A percentile compares a stretch with the other conserved stretches of the same genome.
Evolutionary conservation across 176 grass and related monocot species (phyloP).

Genomic region (Avena sativa): DNA sequence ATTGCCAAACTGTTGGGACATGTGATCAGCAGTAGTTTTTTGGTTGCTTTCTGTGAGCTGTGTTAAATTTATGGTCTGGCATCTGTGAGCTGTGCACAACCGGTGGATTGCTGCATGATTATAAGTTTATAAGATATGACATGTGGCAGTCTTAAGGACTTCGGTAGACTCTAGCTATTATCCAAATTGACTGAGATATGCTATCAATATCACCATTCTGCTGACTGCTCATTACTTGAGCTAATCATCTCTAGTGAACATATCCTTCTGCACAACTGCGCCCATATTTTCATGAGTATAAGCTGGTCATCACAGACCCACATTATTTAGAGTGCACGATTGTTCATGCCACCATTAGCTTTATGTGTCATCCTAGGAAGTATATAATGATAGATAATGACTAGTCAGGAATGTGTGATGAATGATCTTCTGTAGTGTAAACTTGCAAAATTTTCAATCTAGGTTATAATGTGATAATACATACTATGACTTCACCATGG

Average conservation of each 20-base stretch:
- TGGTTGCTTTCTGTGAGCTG: neutral
- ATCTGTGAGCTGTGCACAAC: neutral
- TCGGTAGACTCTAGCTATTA: neutral
- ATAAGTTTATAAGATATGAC: neutral
- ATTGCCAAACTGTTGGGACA: neutral
- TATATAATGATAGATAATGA: neutral
- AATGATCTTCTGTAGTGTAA: neutral
- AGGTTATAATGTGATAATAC: neutral
- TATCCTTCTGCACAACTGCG: neutral
- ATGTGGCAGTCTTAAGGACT: neutral
- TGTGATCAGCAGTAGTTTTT: neutral
- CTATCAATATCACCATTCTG: conserved; percentile 5
- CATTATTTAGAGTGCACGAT: neutral
- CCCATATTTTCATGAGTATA: neutral
- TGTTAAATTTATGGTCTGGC: neutral
- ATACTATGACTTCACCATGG: neutral
- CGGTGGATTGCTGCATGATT: neutral
- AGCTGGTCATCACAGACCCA: neutral
- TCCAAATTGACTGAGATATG: neutral
- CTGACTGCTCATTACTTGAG: neutral
- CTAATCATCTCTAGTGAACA: neutral
- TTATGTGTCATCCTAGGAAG: neutral
- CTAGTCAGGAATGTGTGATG: neutral
- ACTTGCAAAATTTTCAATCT: neutral
- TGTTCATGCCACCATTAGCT: conserved; percentile 1